Evolutionary conservation across 305 asterid genomes (phyloP), one percentile per base, ranked within the genome.

Genomic region (Withania somnifera): DNA sequence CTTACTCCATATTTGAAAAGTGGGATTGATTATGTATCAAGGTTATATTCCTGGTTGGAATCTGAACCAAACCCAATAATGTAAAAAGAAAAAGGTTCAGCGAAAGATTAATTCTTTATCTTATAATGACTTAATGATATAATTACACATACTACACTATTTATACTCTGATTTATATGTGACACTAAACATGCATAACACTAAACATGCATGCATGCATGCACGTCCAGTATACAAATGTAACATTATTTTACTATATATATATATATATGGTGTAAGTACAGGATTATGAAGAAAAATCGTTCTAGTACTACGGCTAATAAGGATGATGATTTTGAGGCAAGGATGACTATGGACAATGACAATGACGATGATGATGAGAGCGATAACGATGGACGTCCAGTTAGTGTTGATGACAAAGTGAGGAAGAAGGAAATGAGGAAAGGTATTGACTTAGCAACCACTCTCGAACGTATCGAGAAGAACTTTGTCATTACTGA

Each of bases 381-480:
- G 79, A 88, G 91, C 9, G 91, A 84, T 8, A 89, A 90, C 53
- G 98, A 96, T 47, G 90, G 86, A 51, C 85, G 98, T 83, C 98
- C 97, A 2, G 96, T 92, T 54, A 94, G 98, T 67, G 92, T 96
- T 54, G 99, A 96, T 81, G 98, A 96, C 60, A 94, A 90, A 91
- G 96, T 93, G 47, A 90, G 99, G 86, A 93, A 93, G 90, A 96
- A 89, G 91, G 98, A 96, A 81, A 96, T 94, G 98, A 93, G 99
- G 64, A 96, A 96, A 92, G 99, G 99, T 90, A 92, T 96, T 75
- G 99, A 96, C 89, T 90, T 96, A 84, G 99, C 99, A 30, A 96
- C 99, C 6, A 96, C 99, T 5, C 97, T 96, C 6, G 99, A 96
- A 85, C 98, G 99, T 88, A 96, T 96, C 0, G 99, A 96, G 95